Percentiles rank a stretch among this genome's conserved stretches.
These are phyloP conservation scores for Sergeia podlipaevii DNA, from an alignment of 208 protist species.

Conservation along the genomic window DNA sequence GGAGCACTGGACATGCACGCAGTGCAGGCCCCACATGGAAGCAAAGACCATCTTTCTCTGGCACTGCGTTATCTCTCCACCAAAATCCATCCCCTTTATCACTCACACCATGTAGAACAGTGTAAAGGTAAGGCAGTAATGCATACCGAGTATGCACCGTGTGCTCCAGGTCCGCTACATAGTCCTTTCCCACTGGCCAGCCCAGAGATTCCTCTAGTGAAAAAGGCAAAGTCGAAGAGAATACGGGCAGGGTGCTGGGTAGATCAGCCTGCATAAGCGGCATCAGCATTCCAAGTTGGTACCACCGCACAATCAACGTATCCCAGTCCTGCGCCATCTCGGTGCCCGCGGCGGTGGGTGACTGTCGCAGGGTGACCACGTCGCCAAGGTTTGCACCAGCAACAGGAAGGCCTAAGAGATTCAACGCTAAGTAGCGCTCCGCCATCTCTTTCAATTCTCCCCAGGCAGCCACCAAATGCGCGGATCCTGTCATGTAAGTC, in stretches of 20 bases:
- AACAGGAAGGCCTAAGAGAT: conserved; percentile 92
- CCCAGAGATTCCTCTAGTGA: background rate
- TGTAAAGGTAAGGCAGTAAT: conserved; percentile 96
- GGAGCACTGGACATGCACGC: conserved; percentile 23
- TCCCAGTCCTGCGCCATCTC: conserved; percentile 13
- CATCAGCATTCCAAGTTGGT: conserved; percentile 91
- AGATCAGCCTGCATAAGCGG: conserved; percentile 7
- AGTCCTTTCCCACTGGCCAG: background rate
- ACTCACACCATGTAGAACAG: conserved; percentile 73
- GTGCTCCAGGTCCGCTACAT: conserved; percentile 8
- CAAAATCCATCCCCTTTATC: conserved; percentile 64
- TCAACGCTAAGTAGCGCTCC: conserved; percentile 84
- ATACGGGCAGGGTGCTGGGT: conserved; percentile 27
- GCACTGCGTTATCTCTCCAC: conserved; percentile 35
- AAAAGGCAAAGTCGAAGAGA: background rate
- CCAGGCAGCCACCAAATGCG: conserved; percentile 8
- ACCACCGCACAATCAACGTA: conserved; percentile 95
- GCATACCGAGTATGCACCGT: conserved; percentile 74
- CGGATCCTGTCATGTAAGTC: conserved; percentile 6
- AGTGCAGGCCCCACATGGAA: conserved; percentile 21
- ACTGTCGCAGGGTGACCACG: conserved; percentile 16
- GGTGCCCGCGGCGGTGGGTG: background rate
- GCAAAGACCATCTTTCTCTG: conserved; percentile 2
- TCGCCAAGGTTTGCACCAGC: conserved; percentile 95
- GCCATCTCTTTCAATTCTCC: conserved; percentile 38